Evolutionary conservation across 352 stramenopile genomes (phyloP), one percentile per base, ranked within the genome.

Genomic region (Phytophthora boehmeriae): DNA sequence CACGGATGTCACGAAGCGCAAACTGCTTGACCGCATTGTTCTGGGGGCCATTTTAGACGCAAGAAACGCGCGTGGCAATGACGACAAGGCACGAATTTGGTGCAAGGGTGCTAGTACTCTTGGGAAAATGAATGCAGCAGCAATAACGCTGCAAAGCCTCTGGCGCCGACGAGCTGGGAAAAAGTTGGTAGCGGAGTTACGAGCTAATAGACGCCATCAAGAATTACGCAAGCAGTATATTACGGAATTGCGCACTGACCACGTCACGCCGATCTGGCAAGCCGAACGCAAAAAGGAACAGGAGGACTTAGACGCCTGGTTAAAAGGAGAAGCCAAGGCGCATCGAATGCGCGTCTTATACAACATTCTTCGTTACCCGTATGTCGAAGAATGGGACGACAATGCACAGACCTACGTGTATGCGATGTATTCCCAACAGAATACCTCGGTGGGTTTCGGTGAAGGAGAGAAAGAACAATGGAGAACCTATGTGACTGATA

Each of bases 181-280:
- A 19, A 78, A 75, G 25, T 47, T 90, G 43, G 59, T 90, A 36
- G 62, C 52, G 2, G 50, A 54, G 13, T 34, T 91, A 42, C 78
- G 75, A 22, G 52, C 55, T 11, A 71, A 75, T n/a, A 61, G 58
- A 19, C 54, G 53, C 17, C 56, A 83, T 10, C 39, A 68, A 30
- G 59, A 74, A 27, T 25, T 90, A 4, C 65, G 63, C 17, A 70
- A 71, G 2, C 30, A 73, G 13, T 95, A 95, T 50, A 22, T 92
- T 10, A 63, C 68, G 2, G 82, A 92, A n/a, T 73, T 77, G n/a
- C 58, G 71, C 9, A 36, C 46, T 11, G 80, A 92, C 46, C 74
- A 80, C 22, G 83, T 93, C 44, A 86, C 71, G 2, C 75, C 75
- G 5, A 54, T 93, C 38, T 95, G 83, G 86, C 63, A 86, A 48